Conservation (phyloP, 2,329 filamentous ascomycete genomes). For the Colletotrichum phormii region DNA sequence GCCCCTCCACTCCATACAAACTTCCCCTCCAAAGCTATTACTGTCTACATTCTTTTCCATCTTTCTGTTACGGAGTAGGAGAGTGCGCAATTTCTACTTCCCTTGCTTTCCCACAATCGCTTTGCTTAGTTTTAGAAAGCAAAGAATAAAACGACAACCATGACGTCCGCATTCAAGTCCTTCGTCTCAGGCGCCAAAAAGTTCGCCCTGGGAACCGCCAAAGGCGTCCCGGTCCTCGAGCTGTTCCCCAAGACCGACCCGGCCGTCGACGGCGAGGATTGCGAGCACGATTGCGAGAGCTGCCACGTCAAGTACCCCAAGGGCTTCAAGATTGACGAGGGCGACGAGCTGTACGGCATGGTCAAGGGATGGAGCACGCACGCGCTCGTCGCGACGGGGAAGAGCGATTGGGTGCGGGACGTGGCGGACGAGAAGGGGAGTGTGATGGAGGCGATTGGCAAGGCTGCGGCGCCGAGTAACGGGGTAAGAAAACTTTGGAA, state of each 20-base stretch:
- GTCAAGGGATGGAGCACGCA: conserved; percentile 92
- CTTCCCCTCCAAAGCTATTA: background rate
- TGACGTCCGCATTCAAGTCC: conserved; percentile 57
- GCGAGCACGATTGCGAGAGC: conserved; percentile 84
- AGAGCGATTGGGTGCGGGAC: conserved; percentile 93
- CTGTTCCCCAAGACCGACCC: conserved; percentile 83
- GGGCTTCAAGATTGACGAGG: conserved; percentile 78
- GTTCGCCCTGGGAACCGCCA: conserved; percentile 45
- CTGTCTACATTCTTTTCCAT: background rate
- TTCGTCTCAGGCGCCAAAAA: conserved; percentile 52
- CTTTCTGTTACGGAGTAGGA: background rate
- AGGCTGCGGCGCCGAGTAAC: conserved; percentile 69
- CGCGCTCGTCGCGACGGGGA: conserved; percentile 92
- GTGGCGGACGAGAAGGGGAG: conserved; percentile 89
- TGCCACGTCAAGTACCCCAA: conserved; percentile 84
- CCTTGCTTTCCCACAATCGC: background rate
- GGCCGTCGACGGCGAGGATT: conserved; percentile 87
- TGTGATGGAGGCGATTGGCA: conserved; percentile 80
- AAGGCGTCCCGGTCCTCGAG: conserved; percentile 43
- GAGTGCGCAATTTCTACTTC: background rate
- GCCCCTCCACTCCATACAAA: background rate
- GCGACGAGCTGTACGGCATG: conserved; percentile 84
- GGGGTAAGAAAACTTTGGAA: conserved; percentile 65
- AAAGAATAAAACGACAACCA: conserved; percentile 37
- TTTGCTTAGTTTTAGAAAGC: conserved; percentile 37